phyloP scores from a whole-genome alignment of 495 filamentous ascomycete genomes.

The Neurospora sp. region DNA sequence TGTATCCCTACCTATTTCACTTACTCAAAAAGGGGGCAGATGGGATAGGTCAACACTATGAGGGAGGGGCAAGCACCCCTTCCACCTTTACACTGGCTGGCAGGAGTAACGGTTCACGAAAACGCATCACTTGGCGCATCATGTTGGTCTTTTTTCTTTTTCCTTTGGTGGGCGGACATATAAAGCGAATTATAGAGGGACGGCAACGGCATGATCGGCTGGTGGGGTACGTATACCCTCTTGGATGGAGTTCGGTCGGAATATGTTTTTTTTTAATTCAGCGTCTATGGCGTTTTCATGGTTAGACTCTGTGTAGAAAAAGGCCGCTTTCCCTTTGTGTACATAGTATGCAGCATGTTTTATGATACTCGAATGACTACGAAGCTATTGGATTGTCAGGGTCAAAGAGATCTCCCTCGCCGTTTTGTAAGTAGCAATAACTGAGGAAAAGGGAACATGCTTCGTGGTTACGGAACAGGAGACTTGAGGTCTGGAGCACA shows the following conservation, averaged over 20 bases:
- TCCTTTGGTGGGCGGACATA: background rate
- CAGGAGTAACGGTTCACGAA: background rate
- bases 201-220: background rate
- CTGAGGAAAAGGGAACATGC: background rate
- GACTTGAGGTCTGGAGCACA: background rate
- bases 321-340: background rate
- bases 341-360: background rate
- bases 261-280: background rate
- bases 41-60: background rate
- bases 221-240: background rate
- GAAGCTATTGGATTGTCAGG: background rate
- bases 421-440: background rate
- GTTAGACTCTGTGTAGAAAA: background rate
- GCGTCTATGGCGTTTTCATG: background rate
- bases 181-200: background rate
- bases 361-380: background rate
- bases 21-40: background rate
- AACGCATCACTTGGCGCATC: background rate
- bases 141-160: background rate
- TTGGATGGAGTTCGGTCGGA: background rate
- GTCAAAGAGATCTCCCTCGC: background rate
- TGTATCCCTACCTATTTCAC: background rate
- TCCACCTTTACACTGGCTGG: background rate
- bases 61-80: background rate
- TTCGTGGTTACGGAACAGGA: background rate